Base-by-base conservation (phyloP, 352 stramenopile genomes). In the Peronospora destructor region DNA sequence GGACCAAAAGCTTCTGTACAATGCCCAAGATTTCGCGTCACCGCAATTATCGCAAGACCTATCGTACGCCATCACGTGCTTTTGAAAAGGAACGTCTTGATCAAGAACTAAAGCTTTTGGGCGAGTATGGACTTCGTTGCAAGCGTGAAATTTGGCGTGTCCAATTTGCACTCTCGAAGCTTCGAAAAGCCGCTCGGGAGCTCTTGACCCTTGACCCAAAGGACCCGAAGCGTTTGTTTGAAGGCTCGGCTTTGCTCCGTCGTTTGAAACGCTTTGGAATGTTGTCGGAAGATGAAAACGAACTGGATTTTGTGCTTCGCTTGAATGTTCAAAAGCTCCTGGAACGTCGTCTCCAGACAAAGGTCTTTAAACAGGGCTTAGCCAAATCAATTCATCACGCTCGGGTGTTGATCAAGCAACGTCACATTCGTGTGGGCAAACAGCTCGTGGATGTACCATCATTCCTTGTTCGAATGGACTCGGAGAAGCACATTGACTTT, bases 131-230 rank as follows among this genome's bases (percentile, higher is more conserved):
- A 45, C 91, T 99, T 19, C 88, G 96, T 64, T 99, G 96, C 91
- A 99, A 99, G 91, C 94, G 96, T 63, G 96, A 99, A 75, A 99
- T 99, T 75, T 99, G 97, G 97, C 94, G 97, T 57, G 95, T 98
- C 43, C 97, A 99, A 78, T 98, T 97, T 64, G 91, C 96, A 49
- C 82, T 99, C 49, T 97, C 97, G 58, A 99, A 99, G 89, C 91
- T 99, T 52, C 94, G 97, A 66, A 99, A 99, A 71, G 95, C 95
- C 30, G 97, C 97, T 12, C 95, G 97, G 84, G 85, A 97, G 61
- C 79, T 99, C 9, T 70, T 99, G 38, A 99, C 97, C 53, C 87
- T 99, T 13, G 95, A 98, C 56, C 73, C 85, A 29, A 98, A 98
- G 76, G 96, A 99, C 80, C 94, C 96, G 46, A 98, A 98, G 79